Evolutionary conservation across 2,329 filamentous ascomycete species (phyloP).

Genomic region (Neocucurbitaria cava): DNA sequence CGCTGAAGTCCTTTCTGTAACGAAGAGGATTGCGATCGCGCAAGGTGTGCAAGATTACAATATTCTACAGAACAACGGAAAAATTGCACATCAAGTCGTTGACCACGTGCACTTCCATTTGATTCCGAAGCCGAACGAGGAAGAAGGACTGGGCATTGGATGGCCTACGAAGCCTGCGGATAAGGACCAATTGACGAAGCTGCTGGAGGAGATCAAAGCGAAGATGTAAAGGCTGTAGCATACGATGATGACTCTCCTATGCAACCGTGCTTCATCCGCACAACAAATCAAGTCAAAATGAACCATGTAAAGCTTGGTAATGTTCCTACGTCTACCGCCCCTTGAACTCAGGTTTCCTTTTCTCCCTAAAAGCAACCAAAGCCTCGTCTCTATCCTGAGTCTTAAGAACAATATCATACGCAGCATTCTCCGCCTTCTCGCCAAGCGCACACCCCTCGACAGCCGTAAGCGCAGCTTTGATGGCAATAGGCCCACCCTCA

Average conservation of each 20-base stretch:
- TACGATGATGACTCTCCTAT: constrained; percentile 10
- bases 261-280: not conserved
- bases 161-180: constrained; percentile 81
- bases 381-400: constrained; percentile 91
- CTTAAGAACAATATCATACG: constrained; percentile 82
- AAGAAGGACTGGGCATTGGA: constrained; percentile 77
- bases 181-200: constrained; percentile 81
- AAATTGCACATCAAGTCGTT: constrained; percentile 88
- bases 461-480: constrained; percentile 79
- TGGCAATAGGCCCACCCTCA: constrained; percentile 84
- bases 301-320: not conserved
- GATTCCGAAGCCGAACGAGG: constrained; percentile 91
- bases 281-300: not conserved
- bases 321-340: constrained; percentile 48
- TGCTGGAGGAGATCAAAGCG: constrained; percentile 83
- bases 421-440: constrained; percentile 82
- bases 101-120: constrained; percentile 97
- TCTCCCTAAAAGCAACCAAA: constrained; percentile 81
- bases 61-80: constrained; percentile 94
- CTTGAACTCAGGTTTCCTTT: constrained; percentile 73
- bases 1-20: constrained; percentile 80
- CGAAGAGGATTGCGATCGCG: constrained; percentile 84
- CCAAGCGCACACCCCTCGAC: constrained; percentile 70
- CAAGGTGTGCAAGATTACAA: constrained; percentile 85
- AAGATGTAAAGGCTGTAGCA: constrained; percentile 72